Evolutionary conservation across 2,329 filamentous ascomycete genomes (phyloP), one percentile per base, ranked within the genome.

Genomic region (Metarhizium humberi): DNA sequence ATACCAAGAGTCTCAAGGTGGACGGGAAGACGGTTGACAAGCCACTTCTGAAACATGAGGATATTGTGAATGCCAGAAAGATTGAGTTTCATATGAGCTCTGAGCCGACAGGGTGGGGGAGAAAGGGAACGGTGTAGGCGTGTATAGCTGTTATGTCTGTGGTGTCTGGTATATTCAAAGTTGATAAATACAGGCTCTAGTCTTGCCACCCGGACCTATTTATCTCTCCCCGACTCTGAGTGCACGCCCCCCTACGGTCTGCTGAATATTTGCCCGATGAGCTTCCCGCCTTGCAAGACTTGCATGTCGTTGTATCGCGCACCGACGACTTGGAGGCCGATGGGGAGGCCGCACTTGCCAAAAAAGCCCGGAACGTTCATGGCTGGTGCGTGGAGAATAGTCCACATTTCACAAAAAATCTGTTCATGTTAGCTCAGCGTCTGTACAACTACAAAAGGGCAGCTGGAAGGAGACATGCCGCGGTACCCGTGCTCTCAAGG

Each of bases 281-380:
- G 64, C 48, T 73, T 72, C n/a, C 70, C 70, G 0, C 73, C 73
- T 43, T 66, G 64, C 42, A 80, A 62, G 20, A 79, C 67, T 51
- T 74, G 69, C 43, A 70, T 64, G 61, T 81, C 78, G 2, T 62
- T 65, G 58, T 75, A 80, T 6, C 78, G 66, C 1, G 74, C 69
- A 1, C 73, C 73, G 0, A 82, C 75, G 0, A 83, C 65, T 0
- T 77, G 79, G 14, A 84, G 56, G 0, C 85, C 84, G 42, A 87
- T 74, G 0, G 84, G 85, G 73, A 87, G 71, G 18, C 64, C 67
- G n/a, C 66, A 63, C 2, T 58, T 52, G 29, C 84, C 83, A 38
- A 72, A 67, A 59, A 87, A 86, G 0, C 82, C 84, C 0, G 83
- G 82, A 0, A 87, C 66, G 57, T 87, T 86, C n/a, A 86, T 67